Base-by-base conservation (phyloP, 108 stramenopile species). In the Pseudonitzschia pungens region DNA sequence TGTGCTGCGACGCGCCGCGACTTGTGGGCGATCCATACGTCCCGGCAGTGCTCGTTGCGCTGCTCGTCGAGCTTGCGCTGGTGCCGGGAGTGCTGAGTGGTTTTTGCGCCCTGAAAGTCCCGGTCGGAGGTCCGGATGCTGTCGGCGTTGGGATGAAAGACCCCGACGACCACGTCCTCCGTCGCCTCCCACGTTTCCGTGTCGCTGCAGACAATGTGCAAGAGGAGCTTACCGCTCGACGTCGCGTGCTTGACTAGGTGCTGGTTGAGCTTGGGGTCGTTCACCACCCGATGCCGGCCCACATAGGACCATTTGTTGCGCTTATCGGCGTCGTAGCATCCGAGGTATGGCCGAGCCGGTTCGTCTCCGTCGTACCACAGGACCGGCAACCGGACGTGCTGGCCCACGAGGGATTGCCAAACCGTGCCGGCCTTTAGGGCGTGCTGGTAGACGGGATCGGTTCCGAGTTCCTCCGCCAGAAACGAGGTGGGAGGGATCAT, bases 21-120 rank as follows among this genome's bases (percentile, higher is more conserved):
- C 36, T 91, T 81, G 14, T 89, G 73, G 21, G 87, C 88, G 83
- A 92, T 81, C 91, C 91, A 94, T 42, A 94, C 73, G 58, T 89
- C 85, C 11, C 93, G 81, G 41, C 86, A 85, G 29, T 77, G 75
- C 57, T 94, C 87, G 36, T 36, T 36, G 36, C 36, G 36, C 4
- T 36, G 36, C 36, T 36, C 36, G 9, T 76, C 40, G 4, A 45
- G 55, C 4, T 78, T 81, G 0, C 71, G 50, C 15, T 86, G 78
- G 2, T 68, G 32, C 10, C 27, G 24, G 50, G 81, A 80, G 14
- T 65, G 71, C 41, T 58, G 59, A 14, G 24, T 18, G 5, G 76
- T 40, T 2, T 12, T 26, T n/a, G n/a, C n/a, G 36, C 36, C 36
- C 36, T 6, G 36, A 51, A 51, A 51, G 29, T 2, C 15, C 10